Evolutionary conservation across 805 yeast species (phyloP).

Genomic region (Wickerhamomyces tratensis): DNA sequence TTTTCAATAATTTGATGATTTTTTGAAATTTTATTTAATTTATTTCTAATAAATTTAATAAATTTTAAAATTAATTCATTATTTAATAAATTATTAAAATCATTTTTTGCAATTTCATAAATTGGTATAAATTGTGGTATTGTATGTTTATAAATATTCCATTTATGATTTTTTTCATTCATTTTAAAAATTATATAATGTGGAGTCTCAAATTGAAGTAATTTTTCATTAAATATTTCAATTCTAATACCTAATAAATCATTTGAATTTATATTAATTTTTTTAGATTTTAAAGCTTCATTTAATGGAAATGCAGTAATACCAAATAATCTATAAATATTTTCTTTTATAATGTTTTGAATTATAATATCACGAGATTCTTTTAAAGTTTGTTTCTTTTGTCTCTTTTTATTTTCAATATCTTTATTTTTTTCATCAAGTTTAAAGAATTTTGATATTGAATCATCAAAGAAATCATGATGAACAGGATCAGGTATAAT

Average conservation of each 20-base stretch:
- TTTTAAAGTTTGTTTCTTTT: too few relatives aligned
- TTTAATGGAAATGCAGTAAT: conserved; percentile 28
- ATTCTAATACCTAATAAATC: conserved; percentile 27
- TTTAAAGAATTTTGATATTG: conserved; percentile 13
- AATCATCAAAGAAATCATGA: conserved; percentile 18
- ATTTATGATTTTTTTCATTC: conserved; percentile 15
- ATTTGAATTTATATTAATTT: conserved; percentile 4
- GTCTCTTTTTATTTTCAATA: too few relatives aligned
- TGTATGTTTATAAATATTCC: conserved; percentile 28
- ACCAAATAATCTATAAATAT: conserved; percentile 27
- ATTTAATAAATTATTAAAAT: conserved; percentile 9
- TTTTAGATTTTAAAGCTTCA: conserved; percentile 19
- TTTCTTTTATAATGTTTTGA: conserved; percentile 14
- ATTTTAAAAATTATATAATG: conserved; percentile 25
- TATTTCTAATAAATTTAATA: conserved; percentile 5
- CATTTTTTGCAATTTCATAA: conserved; percentile 4
- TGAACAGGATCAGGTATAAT: conserved; percentile 12
- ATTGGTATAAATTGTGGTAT: conserved; percentile 20
- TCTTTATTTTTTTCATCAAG: neutral
- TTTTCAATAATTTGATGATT: conserved; percentile 14
- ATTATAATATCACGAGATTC: too few relatives aligned
- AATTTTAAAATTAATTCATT: conserved; percentile 8
- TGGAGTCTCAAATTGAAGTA: conserved; percentile 22
- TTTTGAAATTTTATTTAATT: conserved; percentile 7
- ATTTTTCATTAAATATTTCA: conserved; percentile 24